Evolutionary conservation across 1,139 yeast genomes (phyloP).

Genomic region (Insectozyma bohioensis): DNA sequence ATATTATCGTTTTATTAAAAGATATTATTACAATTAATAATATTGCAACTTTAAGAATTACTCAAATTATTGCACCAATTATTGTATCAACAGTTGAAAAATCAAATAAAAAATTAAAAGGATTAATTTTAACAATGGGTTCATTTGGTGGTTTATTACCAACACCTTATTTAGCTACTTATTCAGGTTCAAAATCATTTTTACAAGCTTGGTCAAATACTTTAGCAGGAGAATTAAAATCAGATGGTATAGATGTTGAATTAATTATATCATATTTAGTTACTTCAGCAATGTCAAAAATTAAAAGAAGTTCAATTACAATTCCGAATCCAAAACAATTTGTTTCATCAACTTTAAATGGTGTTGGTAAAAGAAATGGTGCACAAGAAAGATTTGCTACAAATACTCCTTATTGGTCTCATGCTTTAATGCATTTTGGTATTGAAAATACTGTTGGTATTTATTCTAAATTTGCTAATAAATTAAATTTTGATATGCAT

Average conservation of each 20-base stretch:
- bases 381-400: slow-evolving; percentile 91
- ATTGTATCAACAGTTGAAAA: slow-evolving; percentile 54
- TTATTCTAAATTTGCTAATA: slow-evolving; percentile 67
- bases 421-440: slow-evolving; percentile 87
- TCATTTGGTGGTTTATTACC: slow-evolving; percentile 95
- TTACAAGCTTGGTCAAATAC: slow-evolving; percentile 91
- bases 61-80: slow-evolving; percentile 72
- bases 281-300: slow-evolving; percentile 94
- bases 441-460: slow-evolving; percentile 82
- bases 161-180: slow-evolving; percentile 87
- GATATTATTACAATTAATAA: slow-evolving; percentile 84
- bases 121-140: slow-evolving; percentile 91
- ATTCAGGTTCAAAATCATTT: slow-evolving; percentile 95
- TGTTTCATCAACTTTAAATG: slow-evolving; percentile 64
- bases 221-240: slow-evolving; percentile 78
- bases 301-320: slow-evolving; percentile 67
- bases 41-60: slow-evolving; percentile 78
- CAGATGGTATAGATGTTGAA: slow-evolving; percentile 78
- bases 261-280: slow-evolving; percentile 87
- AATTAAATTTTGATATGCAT: slow-evolving; percentile 74
- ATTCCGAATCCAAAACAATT: slow-evolving; percentile 84
- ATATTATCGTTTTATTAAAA: slow-evolving; percentile 35
- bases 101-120: slow-evolving; percentile 42
- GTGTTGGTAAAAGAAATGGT: slow-evolving; percentile 83
- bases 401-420: slow-evolving; percentile 89